Evolutionary conservation across 1,284 basidiomycete genomes (phyloP), one percentile per base, ranked within the genome.

Genomic region (Porogramme epimiltina): DNA sequence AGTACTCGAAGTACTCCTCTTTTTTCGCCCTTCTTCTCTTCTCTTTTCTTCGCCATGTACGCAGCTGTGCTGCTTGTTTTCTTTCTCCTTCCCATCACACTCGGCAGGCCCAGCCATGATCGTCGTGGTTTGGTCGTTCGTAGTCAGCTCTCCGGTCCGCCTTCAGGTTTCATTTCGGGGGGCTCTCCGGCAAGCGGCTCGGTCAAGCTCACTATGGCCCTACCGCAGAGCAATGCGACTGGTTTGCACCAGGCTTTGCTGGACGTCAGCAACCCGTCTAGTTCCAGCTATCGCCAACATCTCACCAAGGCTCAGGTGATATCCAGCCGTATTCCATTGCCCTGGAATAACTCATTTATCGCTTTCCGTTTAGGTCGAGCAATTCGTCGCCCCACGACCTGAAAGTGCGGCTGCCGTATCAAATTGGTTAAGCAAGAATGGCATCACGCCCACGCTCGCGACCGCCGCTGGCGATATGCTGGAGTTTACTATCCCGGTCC

Each of bases 391-490:
- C 0, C 74, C 74, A 0, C 51, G 61, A 9, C 45, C 63, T 3
- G 70, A 71, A n/a, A 66, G 68, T 13, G 59, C 70, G 2, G 51
- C 59, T 13, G 62, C 68, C 4, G 71, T 77, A 6, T 65, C 66
- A 38, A 42, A 65, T 23, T 77, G 71, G 70, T 61, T 77, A 6
- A 47, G 62, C 2, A 58, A 60, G 20, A 66, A 74, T 47, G 64
- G 61, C 23, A 59, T 76, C 36, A 64, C 52, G 13, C 52, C 69
- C 16, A 54, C 51, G 37, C 47, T 61, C 1, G 40, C 53, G 16
- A 63, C 70, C 9, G 61, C 67, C 45, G 66, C 65, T 40, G 72
- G 71, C 6, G 73, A 77, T 55, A 74, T 72, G 71, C 45, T 77
- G n/a, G 45, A 58, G 3, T 64, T 78, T 53, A 58, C 61, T 3